A percentile compares a stretch with the other conserved stretches of the same genome.
Evolutionary conservation across 176 grass and related monocot species (phyloP).

Genomic region (Aegilops longissima): DNA sequence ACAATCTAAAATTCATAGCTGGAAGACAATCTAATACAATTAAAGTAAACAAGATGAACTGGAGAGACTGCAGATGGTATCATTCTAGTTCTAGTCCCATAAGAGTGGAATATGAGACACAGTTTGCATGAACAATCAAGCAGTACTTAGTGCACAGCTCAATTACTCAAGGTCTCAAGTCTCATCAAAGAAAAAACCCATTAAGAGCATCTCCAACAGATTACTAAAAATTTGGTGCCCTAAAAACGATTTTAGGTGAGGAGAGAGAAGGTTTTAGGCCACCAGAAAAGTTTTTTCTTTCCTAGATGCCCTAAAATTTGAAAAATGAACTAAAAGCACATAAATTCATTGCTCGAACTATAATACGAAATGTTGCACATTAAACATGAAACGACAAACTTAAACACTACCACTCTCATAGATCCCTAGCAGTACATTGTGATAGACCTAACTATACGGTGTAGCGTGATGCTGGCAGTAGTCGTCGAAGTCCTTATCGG

Average conservation of each 20-base stretch:
- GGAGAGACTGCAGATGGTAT: background rate
- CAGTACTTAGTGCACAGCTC: background rate
- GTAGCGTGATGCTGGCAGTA: too few relatives aligned
- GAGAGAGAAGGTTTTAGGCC: background rate
- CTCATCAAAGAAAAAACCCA: background rate
- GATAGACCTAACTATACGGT: too few relatives aligned
- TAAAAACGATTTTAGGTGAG: background rate
- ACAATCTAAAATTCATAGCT: background rate
- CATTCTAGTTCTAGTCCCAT: background rate
- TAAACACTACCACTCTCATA: background rate
- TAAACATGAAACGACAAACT: background rate
- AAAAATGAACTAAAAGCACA: background rate
- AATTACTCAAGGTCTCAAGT: constrained; percentile 4
- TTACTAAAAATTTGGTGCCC: background rate
- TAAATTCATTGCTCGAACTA: background rate
- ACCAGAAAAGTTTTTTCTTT: background rate
- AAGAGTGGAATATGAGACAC: background rate
- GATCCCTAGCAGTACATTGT: background rate
- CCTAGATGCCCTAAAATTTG: background rate
- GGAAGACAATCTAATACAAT: background rate
- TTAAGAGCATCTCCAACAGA: background rate
- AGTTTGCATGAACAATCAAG: background rate
- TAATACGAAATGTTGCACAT: background rate
- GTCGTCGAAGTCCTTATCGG: too few relatives aligned
- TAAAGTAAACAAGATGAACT: background rate